A percentile compares a stretch with the other conserved stretches of the same genome.
Evolutionary conservation across 148 eudicot genomes (phyloP).

Genomic region (Chenopodium quinoa): DNA sequence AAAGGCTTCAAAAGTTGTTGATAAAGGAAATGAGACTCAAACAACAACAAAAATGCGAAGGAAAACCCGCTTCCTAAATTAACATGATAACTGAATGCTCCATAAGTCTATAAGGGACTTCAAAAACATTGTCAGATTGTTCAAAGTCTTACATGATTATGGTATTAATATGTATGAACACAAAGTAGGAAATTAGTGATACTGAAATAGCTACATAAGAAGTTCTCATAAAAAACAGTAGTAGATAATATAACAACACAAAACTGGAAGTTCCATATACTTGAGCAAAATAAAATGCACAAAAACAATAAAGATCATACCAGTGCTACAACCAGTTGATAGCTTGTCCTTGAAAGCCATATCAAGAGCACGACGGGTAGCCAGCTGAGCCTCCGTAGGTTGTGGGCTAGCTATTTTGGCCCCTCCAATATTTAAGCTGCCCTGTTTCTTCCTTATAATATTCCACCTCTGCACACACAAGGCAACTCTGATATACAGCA

Average conservation of each 20-base stretch:
- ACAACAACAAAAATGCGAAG: background rate
- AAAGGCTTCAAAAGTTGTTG: background rate
- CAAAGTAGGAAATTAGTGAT: background rate
- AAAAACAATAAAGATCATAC: background rate
- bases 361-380: slow-evolving; percentile 59
- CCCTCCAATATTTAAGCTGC: slow-evolving; percentile 29
- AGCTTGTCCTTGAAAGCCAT: slow-evolving; percentile 50
- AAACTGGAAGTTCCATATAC: background rate
- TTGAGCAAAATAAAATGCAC: background rate
- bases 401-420: slow-evolving; percentile 33
- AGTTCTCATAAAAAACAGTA: background rate
- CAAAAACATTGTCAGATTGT: background rate
- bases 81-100: background rate
- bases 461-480: slow-evolving; percentile 70
- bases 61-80: background rate
- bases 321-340: slow-evolving; percentile 20
- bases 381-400: slow-evolving; percentile 55
- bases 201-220: background rate
- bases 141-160: background rate
- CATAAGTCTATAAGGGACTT: background rate
- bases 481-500: background rate
- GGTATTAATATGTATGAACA: background rate
- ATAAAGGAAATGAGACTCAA: background rate
- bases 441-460: slow-evolving; percentile 56
- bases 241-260: background rate